phyloP scores from a whole-genome alignment of 768 basidiomycete species.

The Mycena rosella region DNA sequence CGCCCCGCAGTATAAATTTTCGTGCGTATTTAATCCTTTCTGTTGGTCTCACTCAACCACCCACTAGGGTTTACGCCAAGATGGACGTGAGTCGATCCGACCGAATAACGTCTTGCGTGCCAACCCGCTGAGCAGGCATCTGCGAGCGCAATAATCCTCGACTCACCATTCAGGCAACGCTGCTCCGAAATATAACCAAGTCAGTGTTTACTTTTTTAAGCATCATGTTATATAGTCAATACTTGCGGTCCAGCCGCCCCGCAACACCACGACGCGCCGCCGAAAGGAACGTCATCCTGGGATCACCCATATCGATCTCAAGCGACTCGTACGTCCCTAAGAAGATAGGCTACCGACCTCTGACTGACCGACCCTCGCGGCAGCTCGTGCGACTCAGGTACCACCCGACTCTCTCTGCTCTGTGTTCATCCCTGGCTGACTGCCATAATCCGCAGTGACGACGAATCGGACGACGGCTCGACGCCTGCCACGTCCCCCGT shows the following conservation, averaged over 20 bases:
- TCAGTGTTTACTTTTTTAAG: not conserved
- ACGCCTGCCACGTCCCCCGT: slow-evolving; percentile 2
- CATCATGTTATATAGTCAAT: not conserved
- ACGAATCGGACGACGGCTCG: slow-evolving; percentile 1
- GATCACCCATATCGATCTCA: slow-evolving; percentile 25
- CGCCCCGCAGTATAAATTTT: not conserved
- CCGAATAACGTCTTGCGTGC: too few relatives aligned
- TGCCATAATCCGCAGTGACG: not conserved
- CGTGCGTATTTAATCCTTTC: too few relatives aligned
- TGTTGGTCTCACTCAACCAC: too few relatives aligned
- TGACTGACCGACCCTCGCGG: too few relatives aligned
- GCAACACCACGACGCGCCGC: not conserved
- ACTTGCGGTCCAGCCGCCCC: not conserved
- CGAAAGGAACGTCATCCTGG: not conserved
- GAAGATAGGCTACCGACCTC: too few relatives aligned
- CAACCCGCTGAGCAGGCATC: too few relatives aligned
- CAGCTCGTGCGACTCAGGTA: slow-evolving; percentile 6
- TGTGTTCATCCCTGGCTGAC: too few relatives aligned
- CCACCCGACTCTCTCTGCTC: too few relatives aligned
- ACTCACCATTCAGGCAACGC: too few relatives aligned
- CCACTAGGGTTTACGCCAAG: too few relatives aligned
- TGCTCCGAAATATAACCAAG: not conserved
- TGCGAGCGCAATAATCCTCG: not conserved
- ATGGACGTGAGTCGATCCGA: too few relatives aligned
- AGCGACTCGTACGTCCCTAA: slow-evolving; percentile 22